These are phyloP conservation scores for Thalassiosira profunda DNA, from an alignment of 108 stramenopile genomes.

Conservation along the genomic window DNA sequence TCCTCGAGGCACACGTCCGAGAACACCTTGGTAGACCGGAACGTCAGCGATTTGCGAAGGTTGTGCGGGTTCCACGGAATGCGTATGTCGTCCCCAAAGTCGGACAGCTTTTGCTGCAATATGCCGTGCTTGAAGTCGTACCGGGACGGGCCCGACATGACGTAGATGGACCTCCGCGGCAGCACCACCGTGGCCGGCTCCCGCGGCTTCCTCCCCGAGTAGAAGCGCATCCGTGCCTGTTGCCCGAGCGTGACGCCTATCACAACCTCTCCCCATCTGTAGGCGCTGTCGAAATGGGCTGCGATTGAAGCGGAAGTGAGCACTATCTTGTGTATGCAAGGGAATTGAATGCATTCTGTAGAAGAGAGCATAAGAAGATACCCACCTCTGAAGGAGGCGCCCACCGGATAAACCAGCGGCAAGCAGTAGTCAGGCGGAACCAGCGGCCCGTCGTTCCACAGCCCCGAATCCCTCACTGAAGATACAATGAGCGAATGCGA, in stretches of 20 bases:
- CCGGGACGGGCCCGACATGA: background rate
- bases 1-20: background rate
- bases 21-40: conserved; percentile 1
- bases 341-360: too few relatives aligned
- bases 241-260: background rate
- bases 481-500: too few relatives aligned
- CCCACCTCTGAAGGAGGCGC: too few relatives aligned
- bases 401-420: conserved; percentile 1
- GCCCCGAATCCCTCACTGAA: background rate
- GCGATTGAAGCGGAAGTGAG: too few relatives aligned
- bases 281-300: background rate
- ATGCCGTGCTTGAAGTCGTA: conserved; percentile 4
- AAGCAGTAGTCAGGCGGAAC: conserved; percentile 6
- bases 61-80: background rate
- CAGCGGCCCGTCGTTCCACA: background rate
- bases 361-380: too few relatives aligned
- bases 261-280: conserved; percentile 3
- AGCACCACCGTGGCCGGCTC: background rate
- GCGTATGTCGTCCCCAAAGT: too few relatives aligned
- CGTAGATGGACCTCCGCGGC: background rate
- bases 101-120: background rate
- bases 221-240: background rate
- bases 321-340: too few relatives aligned
- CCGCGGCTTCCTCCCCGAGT: background rate
- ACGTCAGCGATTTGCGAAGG: conserved; percentile 2